Evolutionary conservation across 306 rosid species (phyloP).

Genomic region (Crotalaria pallida): DNA sequence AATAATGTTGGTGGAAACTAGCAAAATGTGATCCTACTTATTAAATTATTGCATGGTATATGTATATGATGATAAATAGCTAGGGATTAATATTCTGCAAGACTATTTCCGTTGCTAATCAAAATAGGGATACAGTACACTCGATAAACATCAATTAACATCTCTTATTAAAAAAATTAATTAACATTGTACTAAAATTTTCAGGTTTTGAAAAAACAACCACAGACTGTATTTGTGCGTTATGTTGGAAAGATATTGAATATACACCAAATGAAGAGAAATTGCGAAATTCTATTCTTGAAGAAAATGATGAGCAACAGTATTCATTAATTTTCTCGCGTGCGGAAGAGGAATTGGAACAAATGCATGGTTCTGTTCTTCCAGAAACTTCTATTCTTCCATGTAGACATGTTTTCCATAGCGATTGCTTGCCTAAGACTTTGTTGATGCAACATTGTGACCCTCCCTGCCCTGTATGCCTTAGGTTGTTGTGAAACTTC

Average conservation of each 20-base stretch:
- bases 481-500: not conserved
- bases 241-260: not conserved
- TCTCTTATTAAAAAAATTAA: too few species aligned
- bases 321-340: not conserved
- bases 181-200: not conserved
- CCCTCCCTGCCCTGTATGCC: constrained; percentile 5
- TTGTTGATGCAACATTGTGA: not conserved
- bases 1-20: not conserved
- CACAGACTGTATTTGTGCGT: not conserved
- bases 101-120: too few species aligned
- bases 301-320: not conserved
- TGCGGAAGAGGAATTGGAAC: not conserved
- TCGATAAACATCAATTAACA: too few species aligned
- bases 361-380: not conserved
- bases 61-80: too few species aligned
- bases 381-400: constrained; percentile 16
- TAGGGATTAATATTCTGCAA: too few species aligned
- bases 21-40: not conserved
- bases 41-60: not conserved
- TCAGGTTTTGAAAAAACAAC: constrained; percentile 1
- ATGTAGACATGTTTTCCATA: constrained; percentile 18
- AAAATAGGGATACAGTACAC: not conserved
- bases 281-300: not conserved
- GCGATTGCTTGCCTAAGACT: not conserved
- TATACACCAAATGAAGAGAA: not conserved